phyloP scores from a whole-genome alignment of 495 filamentous ascomycete genomes.

The Penicillium canescens region DNA sequence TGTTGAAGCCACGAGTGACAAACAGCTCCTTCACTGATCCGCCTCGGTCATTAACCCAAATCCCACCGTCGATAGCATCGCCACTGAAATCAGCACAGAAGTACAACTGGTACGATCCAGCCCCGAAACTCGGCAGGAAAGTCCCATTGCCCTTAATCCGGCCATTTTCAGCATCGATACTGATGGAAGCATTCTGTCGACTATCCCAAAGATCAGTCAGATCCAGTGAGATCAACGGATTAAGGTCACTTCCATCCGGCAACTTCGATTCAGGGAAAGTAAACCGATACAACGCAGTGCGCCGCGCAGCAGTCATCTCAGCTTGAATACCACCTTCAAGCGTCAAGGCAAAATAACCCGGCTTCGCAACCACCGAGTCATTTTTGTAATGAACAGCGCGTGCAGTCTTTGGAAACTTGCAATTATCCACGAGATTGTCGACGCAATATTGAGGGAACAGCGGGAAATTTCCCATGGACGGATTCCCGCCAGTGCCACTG shows the following conservation, averaged over 20 bases:
- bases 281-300: slow-evolving; percentile 69
- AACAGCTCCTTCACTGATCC: slow-evolving; percentile 57
- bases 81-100: slow-evolving; percentile 74
- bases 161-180: slow-evolving; percentile 58
- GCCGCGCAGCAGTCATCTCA: slow-evolving; percentile 69
- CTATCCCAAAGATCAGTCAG: slow-evolving; percentile 66
- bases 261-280: slow-evolving; percentile 54
- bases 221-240: slow-evolving; percentile 64
- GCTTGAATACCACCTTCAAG: slow-evolving; percentile 58
- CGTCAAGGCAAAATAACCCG: slow-evolving; percentile 67
- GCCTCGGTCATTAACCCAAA: slow-evolving; percentile 65
- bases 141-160: slow-evolving; percentile 65
- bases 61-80: slow-evolving; percentile 56
- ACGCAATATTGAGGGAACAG: slow-evolving; percentile 67
- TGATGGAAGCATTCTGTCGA: slow-evolving; percentile 60
- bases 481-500: slow-evolving; percentile 65
- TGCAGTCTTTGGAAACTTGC: slow-evolving; percentile 55
- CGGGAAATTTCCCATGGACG: slow-evolving; percentile 71
- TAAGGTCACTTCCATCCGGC: slow-evolving; percentile 35
- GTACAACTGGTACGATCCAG: slow-evolving; percentile 60
- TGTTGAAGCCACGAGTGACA: slow-evolving; percentile 56
- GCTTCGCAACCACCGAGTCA: slow-evolving; percentile 57
- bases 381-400: slow-evolving; percentile 47
- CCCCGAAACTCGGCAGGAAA: slow-evolving; percentile 70
- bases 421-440: slow-evolving; percentile 60